phyloP scores from a whole-genome alignment of 73 alveolate species.

The Halteria grandinella region DNA sequence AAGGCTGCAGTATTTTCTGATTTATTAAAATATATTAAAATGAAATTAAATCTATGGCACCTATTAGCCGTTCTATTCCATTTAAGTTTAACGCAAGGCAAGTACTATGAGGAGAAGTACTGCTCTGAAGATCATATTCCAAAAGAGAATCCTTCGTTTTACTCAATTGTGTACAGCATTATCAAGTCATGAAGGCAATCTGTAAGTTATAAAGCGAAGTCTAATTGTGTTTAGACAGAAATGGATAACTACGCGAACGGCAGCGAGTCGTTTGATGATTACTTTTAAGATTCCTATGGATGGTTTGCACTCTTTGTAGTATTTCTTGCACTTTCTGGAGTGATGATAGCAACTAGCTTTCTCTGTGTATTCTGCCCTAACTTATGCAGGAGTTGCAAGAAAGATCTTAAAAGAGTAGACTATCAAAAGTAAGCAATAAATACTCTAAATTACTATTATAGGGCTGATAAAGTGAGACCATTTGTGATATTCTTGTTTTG shows the following conservation, averaged over 20 bases:
- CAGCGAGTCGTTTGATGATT: background rate
- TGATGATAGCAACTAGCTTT: background rate
- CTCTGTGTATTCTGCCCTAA: constrained; percentile 22
- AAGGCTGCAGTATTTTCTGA: constrained; percentile 6
- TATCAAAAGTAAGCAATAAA: constrained; percentile 9
- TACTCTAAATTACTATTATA: background rate
- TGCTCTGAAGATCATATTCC: no score
- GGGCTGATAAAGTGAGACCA: constrained; percentile 33
- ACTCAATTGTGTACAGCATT: constrained; percentile 5
- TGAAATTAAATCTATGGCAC: no score
- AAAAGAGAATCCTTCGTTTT: background rate
- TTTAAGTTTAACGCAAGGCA: no score
- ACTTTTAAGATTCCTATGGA: background rate
- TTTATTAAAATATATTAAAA: background rate
- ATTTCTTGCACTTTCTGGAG: background rate
- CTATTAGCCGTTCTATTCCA: no score
- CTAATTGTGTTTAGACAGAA: background rate
- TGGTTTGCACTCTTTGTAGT: constrained; percentile 12
- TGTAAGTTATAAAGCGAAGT: background rate
- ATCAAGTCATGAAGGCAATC: background rate
- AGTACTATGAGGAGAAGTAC: no score
- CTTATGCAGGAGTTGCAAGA: constrained; percentile 26
- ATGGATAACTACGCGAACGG: background rate
- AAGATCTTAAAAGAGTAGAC: constrained; percentile 44
- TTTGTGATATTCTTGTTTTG: constrained; percentile 7